Evolutionary conservation across 2,329 filamentous ascomycete species (phyloP).

Genomic region (Nemania bipapillata): DNA sequence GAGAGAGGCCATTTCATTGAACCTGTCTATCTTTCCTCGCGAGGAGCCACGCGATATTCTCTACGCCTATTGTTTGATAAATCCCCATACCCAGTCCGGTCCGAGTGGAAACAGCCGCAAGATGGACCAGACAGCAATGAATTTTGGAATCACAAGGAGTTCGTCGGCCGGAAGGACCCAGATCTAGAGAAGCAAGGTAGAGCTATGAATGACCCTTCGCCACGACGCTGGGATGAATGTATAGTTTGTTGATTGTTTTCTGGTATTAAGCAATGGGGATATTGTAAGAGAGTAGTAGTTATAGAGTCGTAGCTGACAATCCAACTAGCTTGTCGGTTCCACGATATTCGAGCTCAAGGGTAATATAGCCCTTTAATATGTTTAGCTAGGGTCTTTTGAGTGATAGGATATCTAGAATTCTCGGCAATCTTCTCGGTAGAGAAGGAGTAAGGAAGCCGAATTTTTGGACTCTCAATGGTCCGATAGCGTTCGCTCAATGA

Average conservation of each 20-base stretch:
- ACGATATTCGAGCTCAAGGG: no score
- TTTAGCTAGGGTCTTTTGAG: no score
- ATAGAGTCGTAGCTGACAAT: no score
- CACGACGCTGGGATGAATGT: conserved; percentile 8
- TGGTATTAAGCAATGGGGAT: no score
- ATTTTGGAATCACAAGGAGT: conserved; percentile 44
- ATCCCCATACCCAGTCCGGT: conserved; percentile 46
- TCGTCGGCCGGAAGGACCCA: conserved; percentile 40
- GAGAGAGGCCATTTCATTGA: conserved; percentile 46
- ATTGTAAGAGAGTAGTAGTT: no score
- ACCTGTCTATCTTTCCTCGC: conserved; percentile 33
- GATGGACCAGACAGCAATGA: conserved; percentile 37
- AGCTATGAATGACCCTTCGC: conserved; percentile 39
- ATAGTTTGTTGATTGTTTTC: background rate
- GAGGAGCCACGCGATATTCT: conserved; percentile 30
- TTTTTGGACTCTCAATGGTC: no score
- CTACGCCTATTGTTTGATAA: conserved; percentile 46
- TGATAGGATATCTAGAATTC: no score
- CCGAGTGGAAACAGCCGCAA: conserved; percentile 43
- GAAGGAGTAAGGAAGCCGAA: no score
- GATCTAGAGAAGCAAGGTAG: conserved; percentile 32
- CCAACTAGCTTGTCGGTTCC: no score
- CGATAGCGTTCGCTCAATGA: no score
- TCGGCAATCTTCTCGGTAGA: no score
- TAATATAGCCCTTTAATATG: no score